Percentiles rank a stretch among this genome's conserved stretches.
phyloP scores from a whole-genome alignment of 2,329 filamentous ascomycete species.

The Monilinia polystroma region DNA sequence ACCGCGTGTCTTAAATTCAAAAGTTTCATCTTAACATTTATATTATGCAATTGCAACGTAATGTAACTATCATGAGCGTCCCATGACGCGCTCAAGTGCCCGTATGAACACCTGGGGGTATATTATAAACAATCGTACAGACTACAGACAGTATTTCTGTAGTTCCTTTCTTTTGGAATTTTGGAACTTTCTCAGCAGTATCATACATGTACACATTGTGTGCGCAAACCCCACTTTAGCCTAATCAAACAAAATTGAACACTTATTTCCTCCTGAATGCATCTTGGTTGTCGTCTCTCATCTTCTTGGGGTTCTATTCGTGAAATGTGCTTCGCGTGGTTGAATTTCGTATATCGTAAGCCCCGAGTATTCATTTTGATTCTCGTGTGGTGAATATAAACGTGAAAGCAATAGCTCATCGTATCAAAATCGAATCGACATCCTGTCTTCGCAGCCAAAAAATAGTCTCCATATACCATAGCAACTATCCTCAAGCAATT shows the following conservation, averaged over 20 bases:
- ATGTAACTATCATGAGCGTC: neutral
- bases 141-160: neutral
- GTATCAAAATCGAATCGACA: neutral
- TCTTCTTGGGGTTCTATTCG: neutral
- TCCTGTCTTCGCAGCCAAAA: neutral
- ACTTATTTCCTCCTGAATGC: neutral
- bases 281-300: neutral
- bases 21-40: no score
- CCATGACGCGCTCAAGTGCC: neutral
- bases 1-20: neutral
- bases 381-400: neutral
- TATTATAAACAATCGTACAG: conserved; percentile 11
- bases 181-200: neutral
- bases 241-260: neutral
- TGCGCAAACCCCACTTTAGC: neutral
- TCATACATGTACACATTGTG: neutral
- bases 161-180: neutral
- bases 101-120: neutral
- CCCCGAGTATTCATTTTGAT: neutral
- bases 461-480: neutral
- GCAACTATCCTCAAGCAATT: neutral
- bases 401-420: neutral
- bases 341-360: neutral
- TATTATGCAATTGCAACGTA: neutral
- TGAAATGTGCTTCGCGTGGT: neutral